These are phyloP conservation scores for Peziza echinospora DNA, from an alignment of 495 filamentous ascomycete genomes.

Conservation along the genomic window DNA sequence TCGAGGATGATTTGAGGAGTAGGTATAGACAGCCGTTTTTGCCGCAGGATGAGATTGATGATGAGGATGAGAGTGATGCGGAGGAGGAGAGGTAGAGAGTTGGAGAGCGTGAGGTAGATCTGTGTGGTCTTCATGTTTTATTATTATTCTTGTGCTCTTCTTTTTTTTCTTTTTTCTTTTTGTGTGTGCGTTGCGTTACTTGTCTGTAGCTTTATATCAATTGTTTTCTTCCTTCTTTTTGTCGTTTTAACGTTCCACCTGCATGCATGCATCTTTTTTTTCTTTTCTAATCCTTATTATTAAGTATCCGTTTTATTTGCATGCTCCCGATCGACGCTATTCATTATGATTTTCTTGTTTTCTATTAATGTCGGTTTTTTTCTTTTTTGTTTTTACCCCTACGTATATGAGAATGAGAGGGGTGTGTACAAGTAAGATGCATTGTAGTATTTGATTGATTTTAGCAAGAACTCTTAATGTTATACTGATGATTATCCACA, in stretches of 20 bases:
- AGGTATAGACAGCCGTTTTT: neutral
- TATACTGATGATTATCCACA: no score
- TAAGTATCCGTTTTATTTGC: no score
- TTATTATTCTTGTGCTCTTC: neutral
- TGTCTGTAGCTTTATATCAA: neutral
- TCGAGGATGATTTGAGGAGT: conserved; percentile 54
- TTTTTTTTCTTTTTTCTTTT: neutral
- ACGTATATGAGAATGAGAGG: no score
- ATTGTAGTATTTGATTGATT: no score
- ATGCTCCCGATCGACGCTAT: no score
- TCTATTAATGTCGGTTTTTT: no score
- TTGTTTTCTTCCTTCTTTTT: neutral
- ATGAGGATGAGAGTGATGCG: neutral
- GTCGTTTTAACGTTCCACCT: neutral
- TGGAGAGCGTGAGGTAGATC: neutral
- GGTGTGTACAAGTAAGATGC: no score
- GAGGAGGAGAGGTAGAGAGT: neutral
- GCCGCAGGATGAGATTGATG: neutral
- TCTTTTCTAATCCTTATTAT: neutral
- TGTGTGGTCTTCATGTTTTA: neutral
- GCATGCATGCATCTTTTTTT: neutral
- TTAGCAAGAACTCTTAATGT: no score
- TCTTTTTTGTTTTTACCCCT: no score
- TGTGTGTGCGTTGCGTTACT: neutral
- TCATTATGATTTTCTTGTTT: no score